Percentiles rank a stretch among this genome's conserved stretches.
Conservation (phyloP, 352 stramenopile species). For the Phytophthora fragariae region DNA sequence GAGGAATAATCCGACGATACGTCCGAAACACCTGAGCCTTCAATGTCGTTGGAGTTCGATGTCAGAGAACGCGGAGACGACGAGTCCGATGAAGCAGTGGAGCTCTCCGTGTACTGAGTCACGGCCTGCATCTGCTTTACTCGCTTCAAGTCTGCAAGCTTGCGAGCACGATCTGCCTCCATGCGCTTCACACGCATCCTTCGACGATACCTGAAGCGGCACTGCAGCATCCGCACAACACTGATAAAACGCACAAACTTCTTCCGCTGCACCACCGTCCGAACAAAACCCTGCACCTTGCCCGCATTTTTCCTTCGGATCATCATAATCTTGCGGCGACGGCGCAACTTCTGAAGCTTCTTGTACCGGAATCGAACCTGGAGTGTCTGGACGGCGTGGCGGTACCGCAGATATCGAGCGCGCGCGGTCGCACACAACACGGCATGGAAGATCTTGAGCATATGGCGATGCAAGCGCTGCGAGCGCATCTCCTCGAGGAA, state of each 20-base stretch:
- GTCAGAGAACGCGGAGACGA: slow-evolving; percentile 61
- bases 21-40: slow-evolving; percentile 57
- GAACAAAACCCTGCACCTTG: slow-evolving; percentile 66
- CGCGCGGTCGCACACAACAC: slow-evolving; percentile 70
- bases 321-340: slow-evolving; percentile 43
- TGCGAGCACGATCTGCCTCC: slow-evolving; percentile 29
- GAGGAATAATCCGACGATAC: slow-evolving; percentile 63
- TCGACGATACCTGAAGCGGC: slow-evolving; percentile 67
- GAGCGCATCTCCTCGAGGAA: slow-evolving; percentile 92
- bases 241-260: slow-evolving; percentile 61
- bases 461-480: slow-evolving; percentile 68
- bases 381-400: slow-evolving; percentile 57
- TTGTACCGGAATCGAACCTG: slow-evolving; percentile 75
- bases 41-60: slow-evolving; percentile 82
- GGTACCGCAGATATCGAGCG: slow-evolving; percentile 63
- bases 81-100: slow-evolving; percentile 74
- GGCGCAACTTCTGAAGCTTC: slow-evolving; percentile 43
- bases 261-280: slow-evolving; percentile 58
- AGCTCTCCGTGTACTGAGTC: slow-evolving; percentile 70
- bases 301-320: slow-evolving; percentile 51
- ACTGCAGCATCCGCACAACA: slow-evolving; percentile 75
- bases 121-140: slow-evolving; percentile 42
- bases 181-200: slow-evolving; percentile 36
- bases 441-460: slow-evolving; percentile 78
- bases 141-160: slow-evolving; percentile 34